Evolutionary conservation across 2,329 filamentous ascomycete species (phyloP), one percentile per base, ranked within the genome.

Genomic region (Calcarisporium arbuscula): DNA sequence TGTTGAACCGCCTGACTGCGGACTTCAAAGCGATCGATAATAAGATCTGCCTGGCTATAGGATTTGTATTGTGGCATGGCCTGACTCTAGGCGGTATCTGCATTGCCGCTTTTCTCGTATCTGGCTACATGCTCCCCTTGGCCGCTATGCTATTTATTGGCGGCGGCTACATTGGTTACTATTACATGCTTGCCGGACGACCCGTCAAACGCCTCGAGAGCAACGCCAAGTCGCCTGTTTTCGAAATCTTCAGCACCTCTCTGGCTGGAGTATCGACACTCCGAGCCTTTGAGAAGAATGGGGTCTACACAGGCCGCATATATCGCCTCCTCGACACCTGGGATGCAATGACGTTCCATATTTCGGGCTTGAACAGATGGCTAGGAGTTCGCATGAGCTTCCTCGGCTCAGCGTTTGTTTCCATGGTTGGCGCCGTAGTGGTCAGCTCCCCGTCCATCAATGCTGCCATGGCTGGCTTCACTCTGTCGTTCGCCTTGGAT

Each of bases 121-220:
- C 82, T 0, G 73, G 74, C 0, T 65, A 72, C 34, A 75, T 88
- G 36, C 68, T 88, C 7, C 44, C 81, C 3, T 58, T 85, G 29
- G 76, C 82, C 1, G 32, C 68, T 4, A 38, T 74, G 5, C 65
- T 89, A 2, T 60, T 86, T 1, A 42, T 59, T 1, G 54, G 80
- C 8, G 79, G 73, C 43, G 51, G 74, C 15, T 57, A 72, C 41
- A 71, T 79, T 36, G 79, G 77, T 2, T 49, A 67, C 3, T 64
- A 64, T 23, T 90, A 84, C 50, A 67, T 90, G 4, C 60, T 70
- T 12, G 82, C 74, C 2, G 83, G 83, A 0, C 69, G 85, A 23
- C 82, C 87, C 22, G 69, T 82, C 40, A 90, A 89, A 59, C 70
- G 85, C 6, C 70, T 90, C 2, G 84, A 90, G 55, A 85, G 79